phyloP scores from a whole-genome alignment of 768 basidiomycete genomes.

The Calocera viscosa region DNA sequence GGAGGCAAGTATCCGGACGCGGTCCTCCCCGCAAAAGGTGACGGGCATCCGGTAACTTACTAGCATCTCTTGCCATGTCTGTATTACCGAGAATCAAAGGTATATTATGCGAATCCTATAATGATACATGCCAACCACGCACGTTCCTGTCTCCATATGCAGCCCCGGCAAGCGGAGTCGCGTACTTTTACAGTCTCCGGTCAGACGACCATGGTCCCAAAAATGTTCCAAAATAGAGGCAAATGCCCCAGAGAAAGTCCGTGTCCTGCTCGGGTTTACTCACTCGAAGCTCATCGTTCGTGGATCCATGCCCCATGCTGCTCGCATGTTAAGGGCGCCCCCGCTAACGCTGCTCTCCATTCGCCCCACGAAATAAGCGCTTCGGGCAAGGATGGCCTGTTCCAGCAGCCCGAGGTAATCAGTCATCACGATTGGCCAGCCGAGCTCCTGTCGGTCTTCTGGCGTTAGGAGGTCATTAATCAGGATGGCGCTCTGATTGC shows the following conservation, averaged over 20 bases:
- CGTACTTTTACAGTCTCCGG: neutral
- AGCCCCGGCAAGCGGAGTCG: neutral
- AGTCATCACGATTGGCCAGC: conserved; percentile 11
- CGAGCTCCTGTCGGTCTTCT: conserved; percentile 10
- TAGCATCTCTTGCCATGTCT: neutral
- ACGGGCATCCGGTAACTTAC: too few relatives aligned
- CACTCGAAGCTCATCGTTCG: conserved; percentile 10
- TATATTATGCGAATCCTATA: neutral
- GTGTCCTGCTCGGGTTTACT: neutral
- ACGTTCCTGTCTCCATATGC: neutral
- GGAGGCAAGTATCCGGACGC: neutral
- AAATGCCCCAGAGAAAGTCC: neutral
- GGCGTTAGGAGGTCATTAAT: conserved; percentile 9
- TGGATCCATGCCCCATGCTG: conserved; percentile 10
- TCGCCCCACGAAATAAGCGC: conserved; percentile 9
- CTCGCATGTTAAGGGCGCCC: conserved; percentile 9
- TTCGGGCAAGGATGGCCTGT: conserved; percentile 3
- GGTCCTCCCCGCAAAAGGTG: neutral
- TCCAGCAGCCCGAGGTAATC: conserved; percentile 10
- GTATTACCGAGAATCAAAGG: neutral
- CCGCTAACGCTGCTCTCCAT: conserved; percentile 9
- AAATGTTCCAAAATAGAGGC: neutral
- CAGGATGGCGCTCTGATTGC: conserved; percentile 9
- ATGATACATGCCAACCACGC: neutral
- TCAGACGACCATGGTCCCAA: neutral